phyloP scores from a whole-genome alignment of 2,329 filamentous ascomycete species.

The Ophiognomonia clavigignenti-juglandacearum region DNA sequence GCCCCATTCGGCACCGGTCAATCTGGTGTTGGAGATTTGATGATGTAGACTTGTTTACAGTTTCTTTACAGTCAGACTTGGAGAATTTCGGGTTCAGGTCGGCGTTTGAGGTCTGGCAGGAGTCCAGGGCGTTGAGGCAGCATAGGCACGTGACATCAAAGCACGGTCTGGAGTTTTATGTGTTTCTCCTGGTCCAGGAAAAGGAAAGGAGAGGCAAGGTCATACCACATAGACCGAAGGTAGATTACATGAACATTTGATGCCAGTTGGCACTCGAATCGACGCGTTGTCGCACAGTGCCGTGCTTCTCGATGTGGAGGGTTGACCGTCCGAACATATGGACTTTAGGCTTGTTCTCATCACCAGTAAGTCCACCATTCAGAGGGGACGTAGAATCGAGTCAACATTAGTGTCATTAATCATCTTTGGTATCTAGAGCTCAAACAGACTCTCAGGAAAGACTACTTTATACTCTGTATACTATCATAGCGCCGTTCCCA shows the following conservation, averaged over 20 bases:
- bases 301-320: no score
- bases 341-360: no score
- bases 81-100: not conserved
- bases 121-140: slow-evolving; percentile 1
- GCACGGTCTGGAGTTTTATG: slow-evolving; percentile 13
- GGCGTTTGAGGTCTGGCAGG: slow-evolving; percentile 12
- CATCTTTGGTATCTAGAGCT: no score
- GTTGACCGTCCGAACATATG: no score
- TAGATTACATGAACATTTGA: not conserved
- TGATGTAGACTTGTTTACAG: not conserved
- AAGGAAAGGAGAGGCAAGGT: no score
- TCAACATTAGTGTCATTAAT: not conserved
- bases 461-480: no score
- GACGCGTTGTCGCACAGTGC: no score
- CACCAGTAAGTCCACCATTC: not conserved
- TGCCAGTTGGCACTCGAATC: not conserved
- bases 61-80: not conserved
- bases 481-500: no score
- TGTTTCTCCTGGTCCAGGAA: slow-evolving; percentile 2
- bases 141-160: slow-evolving; percentile 8
- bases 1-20: slow-evolving; percentile 17
- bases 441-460: no score
- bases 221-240: slow-evolving; percentile 6
- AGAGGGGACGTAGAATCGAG: no score
- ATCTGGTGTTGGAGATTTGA: slow-evolving; percentile 12